Percentiles rank a stretch among this genome's conserved stretches.
Evolutionary conservation across 768 basidiomycete genomes (phyloP).

Genomic region (Termitomyces sp.): DNA sequence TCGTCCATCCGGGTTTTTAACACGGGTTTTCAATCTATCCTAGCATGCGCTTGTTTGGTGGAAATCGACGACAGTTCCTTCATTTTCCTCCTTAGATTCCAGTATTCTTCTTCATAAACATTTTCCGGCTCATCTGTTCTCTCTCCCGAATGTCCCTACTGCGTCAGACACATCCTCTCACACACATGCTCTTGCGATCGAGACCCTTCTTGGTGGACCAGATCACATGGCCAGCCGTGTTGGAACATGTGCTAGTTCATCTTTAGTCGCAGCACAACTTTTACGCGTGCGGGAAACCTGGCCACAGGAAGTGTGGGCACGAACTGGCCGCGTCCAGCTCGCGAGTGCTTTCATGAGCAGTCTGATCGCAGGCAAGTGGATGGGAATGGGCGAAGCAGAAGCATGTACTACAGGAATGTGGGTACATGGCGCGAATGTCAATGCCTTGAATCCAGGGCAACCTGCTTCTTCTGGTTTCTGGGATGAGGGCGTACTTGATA

Average conservation of each 20-base stretch:
- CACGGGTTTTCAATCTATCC: conserved; percentile 11
- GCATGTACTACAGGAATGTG: conserved; percentile 78
- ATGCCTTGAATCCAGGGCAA: conserved; percentile 12
- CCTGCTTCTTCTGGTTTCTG: conserved; percentile 46
- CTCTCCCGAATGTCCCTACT: conserved; percentile 68
- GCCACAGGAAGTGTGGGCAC: conserved; percentile 72
- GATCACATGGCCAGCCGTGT: conserved; percentile 74
- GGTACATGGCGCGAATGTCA: conserved; percentile 48
- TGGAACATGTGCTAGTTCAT: conserved; percentile 66
- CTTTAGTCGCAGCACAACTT: conserved; percentile 70
- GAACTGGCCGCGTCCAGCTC: conserved; percentile 74
- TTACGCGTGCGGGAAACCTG: conserved; percentile 75
- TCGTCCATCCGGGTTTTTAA: background rate
- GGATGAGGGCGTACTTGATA: conserved; percentile 76
- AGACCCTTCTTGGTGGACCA: conserved; percentile 71
- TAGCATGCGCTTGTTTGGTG: conserved; percentile 82
- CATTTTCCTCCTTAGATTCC: conserved; percentile 68
- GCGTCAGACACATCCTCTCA: conserved; percentile 80
- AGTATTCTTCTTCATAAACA: conserved; percentile 65
- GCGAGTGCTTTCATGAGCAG: conserved; percentile 72
- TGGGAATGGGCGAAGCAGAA: conserved; percentile 68
- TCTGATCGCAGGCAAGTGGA: conserved; percentile 66
- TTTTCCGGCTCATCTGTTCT: conserved; percentile 61
- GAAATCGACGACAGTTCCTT: conserved; percentile 73
- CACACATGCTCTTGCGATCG: conserved; percentile 70